phyloP scores from a whole-genome alignment of 768 basidiomycete genomes.

The Lentinus tigrinus region DNA sequence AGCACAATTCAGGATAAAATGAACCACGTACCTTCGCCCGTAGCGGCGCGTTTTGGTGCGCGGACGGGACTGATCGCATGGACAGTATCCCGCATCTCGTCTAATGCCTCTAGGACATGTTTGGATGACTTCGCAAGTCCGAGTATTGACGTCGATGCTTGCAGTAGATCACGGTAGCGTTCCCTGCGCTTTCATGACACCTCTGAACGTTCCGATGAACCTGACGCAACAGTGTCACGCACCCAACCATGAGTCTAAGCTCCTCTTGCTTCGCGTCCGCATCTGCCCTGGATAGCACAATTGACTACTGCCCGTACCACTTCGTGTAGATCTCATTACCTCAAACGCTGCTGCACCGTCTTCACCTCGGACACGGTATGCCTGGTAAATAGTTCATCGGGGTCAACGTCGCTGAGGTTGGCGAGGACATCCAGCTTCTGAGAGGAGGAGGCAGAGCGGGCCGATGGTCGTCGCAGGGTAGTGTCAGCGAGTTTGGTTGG shows the following conservation, averaged over 20 bases:
- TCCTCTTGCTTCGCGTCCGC: slow-evolving; percentile 88
- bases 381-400: slow-evolving; percentile 74
- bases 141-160: slow-evolving; percentile 84
- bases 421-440: slow-evolving; percentile 10
- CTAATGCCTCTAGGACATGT: slow-evolving; percentile 59
- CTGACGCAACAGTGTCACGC: slow-evolving; percentile 38
- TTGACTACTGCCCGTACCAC: not conserved
- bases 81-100: slow-evolving; percentile 59
- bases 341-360: slow-evolving; percentile 61
- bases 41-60: slow-evolving; percentile 39
- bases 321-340: slow-evolving; percentile 32
- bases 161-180: slow-evolving; percentile 84
- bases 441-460: slow-evolving; percentile 18
- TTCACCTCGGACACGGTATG: slow-evolving; percentile 73
- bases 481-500: not conserved
- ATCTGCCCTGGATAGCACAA: slow-evolving; percentile 52
- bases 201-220: slow-evolving; percentile 26
- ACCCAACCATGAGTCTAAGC: slow-evolving; percentile 89
- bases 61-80: slow-evolving; percentile 45
- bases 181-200: slow-evolving; percentile 69
- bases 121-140: slow-evolving; percentile 69
- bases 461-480: slow-evolving; percentile 3
- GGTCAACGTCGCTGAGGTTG: slow-evolving; percentile 39
- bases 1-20: not conserved
- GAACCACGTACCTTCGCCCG: slow-evolving; percentile 38